These are phyloP conservation scores for Silene latifolia DNA, from an alignment of 148 eudicot genomes.

Conservation along the genomic window DNA sequence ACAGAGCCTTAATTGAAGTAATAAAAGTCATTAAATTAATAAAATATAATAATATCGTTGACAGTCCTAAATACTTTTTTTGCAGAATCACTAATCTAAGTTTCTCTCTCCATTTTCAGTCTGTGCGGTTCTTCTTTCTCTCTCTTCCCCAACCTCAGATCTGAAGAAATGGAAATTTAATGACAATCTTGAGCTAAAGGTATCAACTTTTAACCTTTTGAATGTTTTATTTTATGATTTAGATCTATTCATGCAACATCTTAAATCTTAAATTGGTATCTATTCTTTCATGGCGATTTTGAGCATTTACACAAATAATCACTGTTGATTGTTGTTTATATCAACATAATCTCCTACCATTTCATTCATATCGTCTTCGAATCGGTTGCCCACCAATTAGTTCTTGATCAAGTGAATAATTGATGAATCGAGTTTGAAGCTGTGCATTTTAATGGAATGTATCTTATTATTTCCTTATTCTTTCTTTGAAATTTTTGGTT, in stretches of 20 bases:
- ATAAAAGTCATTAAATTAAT: too few relatives aligned
- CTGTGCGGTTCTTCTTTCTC: background rate
- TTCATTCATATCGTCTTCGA: background rate
- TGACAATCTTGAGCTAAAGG: background rate
- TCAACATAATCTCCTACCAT: conserved; percentile 1
- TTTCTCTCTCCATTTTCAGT: background rate
- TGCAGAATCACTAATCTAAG: background rate
- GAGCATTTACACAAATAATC: background rate
- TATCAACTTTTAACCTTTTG: conserved; percentile 1
- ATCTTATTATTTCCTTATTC: too few relatives aligned
- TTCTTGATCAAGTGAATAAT: too few relatives aligned
- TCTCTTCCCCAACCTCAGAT: conserved; percentile 5
- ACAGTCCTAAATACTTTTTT: background rate
- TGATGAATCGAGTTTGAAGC: background rate
- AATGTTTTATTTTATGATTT: background rate
- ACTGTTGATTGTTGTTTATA: background rate
- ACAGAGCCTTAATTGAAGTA: too few relatives aligned
- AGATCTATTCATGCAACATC: background rate
- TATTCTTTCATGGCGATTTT: background rate
- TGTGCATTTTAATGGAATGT: too few relatives aligned
- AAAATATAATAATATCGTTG: background rate
- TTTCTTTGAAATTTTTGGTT: too few relatives aligned
- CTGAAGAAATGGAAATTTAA: background rate
- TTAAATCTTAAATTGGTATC: background rate
- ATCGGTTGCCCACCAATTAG: background rate